A percentile compares a stretch with the other conserved stretches of the same genome.
These are phyloP conservation scores for Suhomyces bolitotheri DNA, from an alignment of 1,139 yeast genomes.

Conservation along the genomic window DNA sequence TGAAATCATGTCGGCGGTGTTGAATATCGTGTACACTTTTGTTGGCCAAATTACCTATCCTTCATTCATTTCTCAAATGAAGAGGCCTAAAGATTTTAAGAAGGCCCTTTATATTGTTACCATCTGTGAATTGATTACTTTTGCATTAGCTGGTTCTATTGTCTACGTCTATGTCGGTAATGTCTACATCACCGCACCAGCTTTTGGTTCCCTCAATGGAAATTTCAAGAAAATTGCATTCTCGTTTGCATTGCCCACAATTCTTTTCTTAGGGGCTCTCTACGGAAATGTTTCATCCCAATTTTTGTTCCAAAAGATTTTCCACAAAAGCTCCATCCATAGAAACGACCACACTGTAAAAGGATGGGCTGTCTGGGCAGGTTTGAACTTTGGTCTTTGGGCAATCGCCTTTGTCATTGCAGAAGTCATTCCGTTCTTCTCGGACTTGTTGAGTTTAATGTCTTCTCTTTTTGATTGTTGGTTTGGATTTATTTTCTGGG, in stretches of 20 bases:
- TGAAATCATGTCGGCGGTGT: conserved; percentile 55
- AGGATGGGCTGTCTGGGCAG: conserved; percentile 58
- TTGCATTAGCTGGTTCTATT: conserved; percentile 55
- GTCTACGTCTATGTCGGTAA: conserved; percentile 60
- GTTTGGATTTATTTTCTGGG: conserved; percentile 69
- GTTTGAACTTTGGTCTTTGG: conserved; percentile 48
- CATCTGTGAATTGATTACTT: conserved; percentile 47
- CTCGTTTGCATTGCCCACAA: conserved; percentile 62
- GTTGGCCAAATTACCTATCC: conserved; percentile 67
- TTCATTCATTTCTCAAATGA: conserved; percentile 62
- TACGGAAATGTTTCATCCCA: conserved; percentile 57
- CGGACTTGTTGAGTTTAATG: conserved; percentile 59
- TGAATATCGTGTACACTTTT: conserved; percentile 62
- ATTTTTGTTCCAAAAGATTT: conserved; percentile 49
- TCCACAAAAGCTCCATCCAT: conserved; percentile 43
- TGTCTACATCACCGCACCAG: conserved; percentile 57
- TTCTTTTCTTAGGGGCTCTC: conserved; percentile 55
- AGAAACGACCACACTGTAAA: conserved; percentile 47
- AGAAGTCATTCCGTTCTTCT: conserved; percentile 63
- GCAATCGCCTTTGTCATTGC: conserved; percentile 57
- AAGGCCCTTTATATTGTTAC: conserved; percentile 58
- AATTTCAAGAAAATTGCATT: conserved; percentile 54
- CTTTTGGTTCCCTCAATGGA: conserved; percentile 53
- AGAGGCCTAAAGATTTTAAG: conserved; percentile 55
- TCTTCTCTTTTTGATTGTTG: conserved; percentile 65